phyloP scores from a whole-genome alignment of 768 basidiomycete species.

The Tylopilus plumbeoviolaceoides region DNA sequence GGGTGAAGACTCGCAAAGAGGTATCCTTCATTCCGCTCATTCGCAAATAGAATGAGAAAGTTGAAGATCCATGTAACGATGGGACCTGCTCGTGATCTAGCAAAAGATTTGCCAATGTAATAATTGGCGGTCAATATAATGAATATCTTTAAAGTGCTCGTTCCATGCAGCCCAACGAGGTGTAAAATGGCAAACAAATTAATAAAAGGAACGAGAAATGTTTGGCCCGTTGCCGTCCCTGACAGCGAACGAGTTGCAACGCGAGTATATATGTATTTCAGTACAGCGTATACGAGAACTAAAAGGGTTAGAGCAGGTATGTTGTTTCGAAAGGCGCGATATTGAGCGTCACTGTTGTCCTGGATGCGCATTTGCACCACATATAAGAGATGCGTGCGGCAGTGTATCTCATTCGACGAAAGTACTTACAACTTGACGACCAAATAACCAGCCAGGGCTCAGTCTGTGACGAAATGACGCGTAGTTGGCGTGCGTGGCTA shows the following conservation, averaged over 20 bases:
- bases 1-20: constrained; percentile 54
- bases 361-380: constrained; percentile 28
- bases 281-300: constrained; percentile 47
- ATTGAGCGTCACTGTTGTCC: constrained; percentile 94
- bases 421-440: constrained; percentile 66
- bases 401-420: not conserved
- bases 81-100: constrained; percentile 44
- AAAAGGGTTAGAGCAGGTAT: constrained; percentile 57
- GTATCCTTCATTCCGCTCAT: constrained; percentile 76
- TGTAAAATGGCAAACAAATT: constrained; percentile 58
- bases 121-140: constrained; percentile 71
- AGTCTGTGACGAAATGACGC: constrained; percentile 52
- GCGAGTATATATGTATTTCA: constrained; percentile 49
- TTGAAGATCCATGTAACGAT: constrained; percentile 78
- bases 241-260: constrained; percentile 20
- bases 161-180: constrained; percentile 75
- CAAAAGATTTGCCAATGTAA: constrained; percentile 45
- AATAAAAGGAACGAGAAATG: constrained; percentile 53
- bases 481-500: constrained; percentile 78
- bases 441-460: constrained; percentile 77
- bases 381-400: not conserved
- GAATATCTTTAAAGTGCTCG: constrained; percentile 74
- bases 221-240: constrained; percentile 25
- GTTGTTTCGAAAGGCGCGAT: constrained; percentile 81
- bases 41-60: constrained; percentile 64